Conservation (phyloP, 2,329 filamentous ascomycete species). For the Dissoconium aciculare region DNA sequence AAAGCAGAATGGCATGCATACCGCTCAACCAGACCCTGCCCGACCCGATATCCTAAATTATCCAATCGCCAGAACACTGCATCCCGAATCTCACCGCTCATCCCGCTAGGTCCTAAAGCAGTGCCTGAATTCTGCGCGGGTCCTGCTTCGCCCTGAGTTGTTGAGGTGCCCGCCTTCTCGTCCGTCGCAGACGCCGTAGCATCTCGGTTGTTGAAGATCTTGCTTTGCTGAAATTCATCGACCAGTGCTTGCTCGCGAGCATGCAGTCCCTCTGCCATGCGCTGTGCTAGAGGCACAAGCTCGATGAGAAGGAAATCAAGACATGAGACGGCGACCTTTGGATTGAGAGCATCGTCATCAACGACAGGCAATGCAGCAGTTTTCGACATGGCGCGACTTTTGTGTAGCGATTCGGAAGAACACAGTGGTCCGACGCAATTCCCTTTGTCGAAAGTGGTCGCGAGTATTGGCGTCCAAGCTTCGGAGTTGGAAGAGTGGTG, state of each 20-base stretch:
- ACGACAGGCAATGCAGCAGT: constrained; percentile 5
- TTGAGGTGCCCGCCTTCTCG: constrained; percentile 8
- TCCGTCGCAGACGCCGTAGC: background rate
- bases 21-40: constrained; percentile 83
- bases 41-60: constrained; percentile 74
- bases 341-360: constrained; percentile 16
- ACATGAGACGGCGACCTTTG: constrained; percentile 56
- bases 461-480: too few species aligned
- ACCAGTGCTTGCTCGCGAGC: constrained; percentile 31
- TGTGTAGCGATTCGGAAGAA: too few species aligned
- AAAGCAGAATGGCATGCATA: constrained; percentile 32
- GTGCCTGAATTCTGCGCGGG: too few species aligned
- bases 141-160: constrained; percentile 9
- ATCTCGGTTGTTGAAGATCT: constrained; percentile 17
- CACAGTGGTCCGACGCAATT: too few species aligned
- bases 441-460: too few species aligned
- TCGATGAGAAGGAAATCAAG: constrained; percentile 94
- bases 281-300: constrained; percentile 84
- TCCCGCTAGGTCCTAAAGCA: constrained; percentile 7
- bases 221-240: constrained; percentile 18
- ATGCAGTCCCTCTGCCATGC: constrained; percentile 61
- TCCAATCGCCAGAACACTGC: constrained; percentile 76
- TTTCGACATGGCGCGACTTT: too few species aligned
- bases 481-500: too few species aligned
- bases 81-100: constrained; percentile 67